These are phyloP conservation scores for Mallotus nudiflorus DNA, from an alignment of 345 rosid species.

Conservation along the genomic window DNA sequence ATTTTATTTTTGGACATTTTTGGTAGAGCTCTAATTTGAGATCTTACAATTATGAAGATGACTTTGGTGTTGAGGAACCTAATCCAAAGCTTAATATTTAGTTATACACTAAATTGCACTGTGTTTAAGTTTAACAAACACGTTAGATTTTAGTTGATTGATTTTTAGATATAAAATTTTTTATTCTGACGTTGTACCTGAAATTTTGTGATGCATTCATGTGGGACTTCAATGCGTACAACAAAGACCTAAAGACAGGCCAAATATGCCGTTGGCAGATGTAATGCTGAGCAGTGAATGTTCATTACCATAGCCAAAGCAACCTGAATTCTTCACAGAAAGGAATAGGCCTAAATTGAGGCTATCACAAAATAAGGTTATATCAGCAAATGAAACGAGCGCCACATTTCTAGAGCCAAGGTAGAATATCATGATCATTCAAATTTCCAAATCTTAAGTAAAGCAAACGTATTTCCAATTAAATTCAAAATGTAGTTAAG, in stretches of 20 bases:
- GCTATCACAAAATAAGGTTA: slow-evolving; percentile 27
- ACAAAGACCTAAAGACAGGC: slow-evolving; percentile 42
- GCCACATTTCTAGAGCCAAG: slow-evolving; percentile 30
- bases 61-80: too few relatives aligned
- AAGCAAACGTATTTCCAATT: too few relatives aligned
- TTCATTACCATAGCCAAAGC: slow-evolving; percentile 35
- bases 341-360: slow-evolving; percentile 19
- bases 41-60: too few relatives aligned
- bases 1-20: too few relatives aligned
- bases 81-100: not conserved
- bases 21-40: too few relatives aligned
- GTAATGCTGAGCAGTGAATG: slow-evolving; percentile 47
- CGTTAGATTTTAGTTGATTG: too few relatives aligned
- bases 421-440: too few relatives aligned
- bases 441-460: too few relatives aligned
- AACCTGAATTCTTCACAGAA: slow-evolving; percentile 40
- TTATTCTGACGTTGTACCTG: slow-evolving; percentile 9
- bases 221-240: slow-evolving; percentile 47
- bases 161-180: slow-evolving; percentile 20
- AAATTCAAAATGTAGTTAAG: too few relatives aligned
- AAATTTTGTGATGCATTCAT: slow-evolving; percentile 42
- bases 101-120: too few relatives aligned
- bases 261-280: slow-evolving; percentile 39
- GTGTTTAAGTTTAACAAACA: too few relatives aligned
- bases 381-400: slow-evolving; percentile 28